These are phyloP conservation scores for Lepidium aucheri DNA, from an alignment of 345 rosid genomes.

Conservation along the genomic window DNA sequence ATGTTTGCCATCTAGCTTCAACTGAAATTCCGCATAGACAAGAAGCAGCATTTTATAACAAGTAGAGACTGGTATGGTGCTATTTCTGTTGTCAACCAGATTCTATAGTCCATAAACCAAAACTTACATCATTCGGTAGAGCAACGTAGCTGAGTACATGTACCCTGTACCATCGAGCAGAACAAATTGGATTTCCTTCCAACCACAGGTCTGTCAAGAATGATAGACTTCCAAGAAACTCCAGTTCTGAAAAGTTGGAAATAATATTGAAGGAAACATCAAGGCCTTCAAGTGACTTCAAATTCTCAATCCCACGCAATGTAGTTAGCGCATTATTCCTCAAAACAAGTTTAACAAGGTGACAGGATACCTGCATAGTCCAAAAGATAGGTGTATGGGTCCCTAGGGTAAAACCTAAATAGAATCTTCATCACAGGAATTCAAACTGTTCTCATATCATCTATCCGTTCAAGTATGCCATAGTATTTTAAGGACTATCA, in stretches of 20 bases:
- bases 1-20: conserved; percentile 74
- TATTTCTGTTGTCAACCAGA: neutral
- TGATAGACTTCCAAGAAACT: conserved; percentile 60
- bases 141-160: conserved; percentile 75
- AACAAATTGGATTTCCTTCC: conserved; percentile 96
- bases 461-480: neutral
- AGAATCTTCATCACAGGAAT: neutral
- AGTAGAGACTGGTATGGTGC: neutral
- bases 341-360: conserved; percentile 79
- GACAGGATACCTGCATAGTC: conserved; percentile 76
- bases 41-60: neutral
- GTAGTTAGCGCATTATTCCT: conserved; percentile 91
- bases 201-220: conserved; percentile 71
- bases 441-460: neutral
- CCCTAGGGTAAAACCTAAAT: conserved; percentile 23
- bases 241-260: conserved; percentile 84
- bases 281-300: conserved; percentile 95
- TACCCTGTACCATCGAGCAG: conserved; percentile 86
- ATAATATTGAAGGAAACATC: conserved; percentile 90
- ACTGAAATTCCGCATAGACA: conserved; percentile 39
- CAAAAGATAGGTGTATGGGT: conserved; percentile 34
- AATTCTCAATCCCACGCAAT: conserved; percentile 84
- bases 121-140: conserved; percentile 59
- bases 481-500: neutral
- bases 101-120: neutral